These are phyloP conservation scores for Edaphochlamys debaryana DNA, from an alignment of 139 green algal genomes.

Conservation along the genomic window DNA sequence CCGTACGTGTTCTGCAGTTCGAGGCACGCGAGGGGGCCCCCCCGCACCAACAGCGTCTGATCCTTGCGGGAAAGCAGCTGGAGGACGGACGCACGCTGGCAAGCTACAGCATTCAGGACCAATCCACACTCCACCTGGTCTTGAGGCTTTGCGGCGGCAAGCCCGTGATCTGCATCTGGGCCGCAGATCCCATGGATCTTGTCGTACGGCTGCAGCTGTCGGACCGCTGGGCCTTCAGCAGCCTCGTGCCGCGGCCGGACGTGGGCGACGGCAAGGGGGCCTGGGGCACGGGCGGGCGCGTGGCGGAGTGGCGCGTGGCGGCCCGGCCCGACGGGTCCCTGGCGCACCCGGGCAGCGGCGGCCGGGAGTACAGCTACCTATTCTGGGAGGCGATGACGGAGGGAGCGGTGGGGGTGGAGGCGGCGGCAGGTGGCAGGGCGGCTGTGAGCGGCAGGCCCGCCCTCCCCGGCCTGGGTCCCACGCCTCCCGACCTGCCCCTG, in stretches of 20 bases:
- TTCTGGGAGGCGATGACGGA: constrained; percentile 16
- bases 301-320: not conserved
- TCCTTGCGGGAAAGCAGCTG: not conserved
- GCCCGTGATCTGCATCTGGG: constrained; percentile 12
- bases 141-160: constrained; percentile 89
- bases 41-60: not conserved
- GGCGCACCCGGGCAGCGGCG: not conserved
- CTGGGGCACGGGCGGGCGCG: not conserved
- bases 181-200: not conserved
- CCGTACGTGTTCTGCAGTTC: not conserved
- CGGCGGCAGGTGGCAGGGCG: not conserved
- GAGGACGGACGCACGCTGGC: not conserved
- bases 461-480: constrained; percentile 10
- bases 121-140: constrained; percentile 95
- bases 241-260: constrained; percentile 22
- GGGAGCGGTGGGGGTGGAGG: too few species aligned
- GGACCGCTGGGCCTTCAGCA: constrained; percentile 3
- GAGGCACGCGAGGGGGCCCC: not conserved
- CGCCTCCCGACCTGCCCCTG: constrained; percentile 11
- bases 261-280: not conserved
- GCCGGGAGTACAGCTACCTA: constrained; percentile 14
- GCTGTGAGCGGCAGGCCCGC: not conserved
- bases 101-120: not conserved
- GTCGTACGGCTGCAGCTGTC: not conserved
- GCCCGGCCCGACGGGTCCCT: constrained; percentile 1